Evolutionary conservation across 1,284 basidiomycete species (phyloP).

Genomic region (Trametes hirsuta): DNA sequence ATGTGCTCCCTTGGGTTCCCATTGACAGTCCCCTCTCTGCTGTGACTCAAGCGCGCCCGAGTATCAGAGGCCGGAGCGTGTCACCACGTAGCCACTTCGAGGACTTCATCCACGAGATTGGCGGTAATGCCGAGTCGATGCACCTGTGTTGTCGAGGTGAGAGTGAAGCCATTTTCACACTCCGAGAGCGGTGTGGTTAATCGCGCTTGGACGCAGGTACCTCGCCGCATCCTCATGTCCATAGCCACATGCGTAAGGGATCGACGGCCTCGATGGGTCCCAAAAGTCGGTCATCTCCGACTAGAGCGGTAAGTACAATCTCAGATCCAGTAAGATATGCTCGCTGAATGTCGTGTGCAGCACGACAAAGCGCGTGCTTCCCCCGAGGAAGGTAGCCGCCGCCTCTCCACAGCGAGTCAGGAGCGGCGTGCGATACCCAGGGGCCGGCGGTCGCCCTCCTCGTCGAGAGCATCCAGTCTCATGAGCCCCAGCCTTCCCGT

Average conservation of each 20-base stretch:
- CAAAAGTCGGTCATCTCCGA: slow-evolving; percentile 16
- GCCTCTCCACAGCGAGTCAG: not conserved
- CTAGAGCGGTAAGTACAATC: slow-evolving; percentile 15
- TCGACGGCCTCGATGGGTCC: slow-evolving; percentile 9
- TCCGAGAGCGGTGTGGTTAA: not conserved
- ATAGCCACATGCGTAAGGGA: slow-evolving; percentile 11
- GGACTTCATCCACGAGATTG: slow-evolving; percentile 34
- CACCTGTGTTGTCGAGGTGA: slow-evolving; percentile 27
- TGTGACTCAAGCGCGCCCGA: too few relatives aligned
- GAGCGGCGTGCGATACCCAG: not conserved
- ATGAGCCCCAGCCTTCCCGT: slow-evolving; percentile 12
- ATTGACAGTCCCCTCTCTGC: too few relatives aligned
- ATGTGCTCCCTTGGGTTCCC: too few relatives aligned
- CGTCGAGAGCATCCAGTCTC: slow-evolving; percentile 5
- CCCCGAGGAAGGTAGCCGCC: not conserved
- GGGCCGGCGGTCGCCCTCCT: slow-evolving; percentile 15
- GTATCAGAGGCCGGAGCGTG: too few relatives aligned
- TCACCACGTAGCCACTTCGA: slow-evolving; percentile 27
- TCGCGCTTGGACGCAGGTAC: not conserved
- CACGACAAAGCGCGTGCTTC: slow-evolving; percentile 13
- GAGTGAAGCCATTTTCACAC: not conserved
- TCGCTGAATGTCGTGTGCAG: not conserved
- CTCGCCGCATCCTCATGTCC: slow-evolving; percentile 20
- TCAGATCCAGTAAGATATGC: not conserved
- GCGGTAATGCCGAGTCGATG: slow-evolving; percentile 21